Evolutionary conservation across 257 asterid genomes (phyloP).

Genomic region (Nicotiana benthamiana): DNA sequence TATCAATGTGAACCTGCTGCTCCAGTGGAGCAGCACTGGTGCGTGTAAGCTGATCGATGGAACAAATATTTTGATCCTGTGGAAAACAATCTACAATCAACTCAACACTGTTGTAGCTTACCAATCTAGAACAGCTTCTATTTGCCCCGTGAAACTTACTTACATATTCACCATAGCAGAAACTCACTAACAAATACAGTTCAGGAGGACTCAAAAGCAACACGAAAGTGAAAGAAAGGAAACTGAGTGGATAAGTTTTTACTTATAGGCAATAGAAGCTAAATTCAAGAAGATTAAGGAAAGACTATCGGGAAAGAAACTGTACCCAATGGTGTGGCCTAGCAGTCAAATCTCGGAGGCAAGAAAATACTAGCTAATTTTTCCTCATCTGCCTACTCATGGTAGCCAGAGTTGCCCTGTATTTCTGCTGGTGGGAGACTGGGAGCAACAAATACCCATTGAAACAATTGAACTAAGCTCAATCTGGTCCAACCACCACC

Average conservation of each 20-base stretch:
- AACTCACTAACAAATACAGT: background rate
- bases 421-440: no score
- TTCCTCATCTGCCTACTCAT: no score
- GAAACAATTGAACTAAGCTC: no score
- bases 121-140: background rate
- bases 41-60: conserved; percentile 8
- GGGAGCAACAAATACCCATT: no score
- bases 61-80: conserved; percentile 19
- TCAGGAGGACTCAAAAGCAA: background rate
- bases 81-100: background rate
- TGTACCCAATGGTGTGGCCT: no score
- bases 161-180: background rate
- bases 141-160: background rate
- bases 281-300: background rate
- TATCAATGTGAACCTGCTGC: conserved; percentile 9
- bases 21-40: conserved; percentile 2
- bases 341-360: no score
- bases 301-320: background rate
- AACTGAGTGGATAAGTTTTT: background rate
- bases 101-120: background rate
- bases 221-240: background rate
- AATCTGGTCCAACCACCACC: no score
- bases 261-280: background rate
- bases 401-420: no score
- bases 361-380: no score